These are phyloP conservation scores for Carex kokanica DNA, from an alignment of 176 grass and related monocot genomes.

Conservation along the genomic window DNA sequence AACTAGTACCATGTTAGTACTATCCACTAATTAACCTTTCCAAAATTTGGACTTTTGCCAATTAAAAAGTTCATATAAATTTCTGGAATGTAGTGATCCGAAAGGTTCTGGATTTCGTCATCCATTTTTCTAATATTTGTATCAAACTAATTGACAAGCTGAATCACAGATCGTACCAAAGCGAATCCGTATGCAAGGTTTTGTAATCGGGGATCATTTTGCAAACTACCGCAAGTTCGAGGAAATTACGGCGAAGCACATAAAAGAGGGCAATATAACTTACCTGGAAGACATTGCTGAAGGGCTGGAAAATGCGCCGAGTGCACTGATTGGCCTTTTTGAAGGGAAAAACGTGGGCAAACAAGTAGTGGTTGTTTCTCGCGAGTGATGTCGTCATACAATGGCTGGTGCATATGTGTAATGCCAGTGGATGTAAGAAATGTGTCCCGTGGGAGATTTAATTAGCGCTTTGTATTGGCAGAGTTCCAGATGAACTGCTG, in stretches of 20 bases:
- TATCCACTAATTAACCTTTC: neutral
- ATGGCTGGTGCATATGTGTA: neutral
- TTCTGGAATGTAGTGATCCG: neutral
- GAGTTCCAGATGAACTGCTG: neutral
- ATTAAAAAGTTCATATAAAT: neutral
- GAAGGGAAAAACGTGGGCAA: slow-evolving; percentile 34
- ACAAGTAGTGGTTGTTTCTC: slow-evolving; percentile 27
- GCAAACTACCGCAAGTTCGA: slow-evolving; percentile 30
- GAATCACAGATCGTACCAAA: slow-evolving; percentile 21
- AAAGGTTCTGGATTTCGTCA: neutral
- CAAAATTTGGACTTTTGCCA: neutral
- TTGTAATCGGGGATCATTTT: slow-evolving; percentile 32
- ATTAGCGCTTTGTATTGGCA: neutral
- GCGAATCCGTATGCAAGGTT: slow-evolving; percentile 43
- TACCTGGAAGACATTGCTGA: slow-evolving; percentile 42
- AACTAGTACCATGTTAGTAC: neutral
- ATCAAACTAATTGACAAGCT: neutral
- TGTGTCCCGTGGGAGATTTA: neutral
- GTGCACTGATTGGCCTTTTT: slow-evolving; percentile 39
- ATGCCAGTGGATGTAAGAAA: neutral
- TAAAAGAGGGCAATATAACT: slow-evolving; percentile 37
- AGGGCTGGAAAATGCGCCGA: slow-evolving; percentile 36
- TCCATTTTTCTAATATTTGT: neutral
- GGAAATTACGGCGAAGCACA: slow-evolving; percentile 29
- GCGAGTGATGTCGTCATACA: neutral